These are phyloP conservation scores for Gossypium australe DNA, from an alignment of 345 rosid species.

Conservation along the genomic window DNA sequence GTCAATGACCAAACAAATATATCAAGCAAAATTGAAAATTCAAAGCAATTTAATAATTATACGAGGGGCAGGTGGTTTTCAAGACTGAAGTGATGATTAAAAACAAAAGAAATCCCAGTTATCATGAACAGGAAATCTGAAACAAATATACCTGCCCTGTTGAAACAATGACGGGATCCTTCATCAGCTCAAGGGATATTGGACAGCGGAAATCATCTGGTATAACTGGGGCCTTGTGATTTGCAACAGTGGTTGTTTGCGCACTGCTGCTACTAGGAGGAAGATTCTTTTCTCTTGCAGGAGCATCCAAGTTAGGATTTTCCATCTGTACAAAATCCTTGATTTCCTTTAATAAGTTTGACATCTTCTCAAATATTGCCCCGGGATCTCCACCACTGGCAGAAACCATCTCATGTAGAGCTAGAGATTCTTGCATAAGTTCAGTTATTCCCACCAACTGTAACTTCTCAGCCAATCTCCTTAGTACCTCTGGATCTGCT, in stretches of 20 bases:
- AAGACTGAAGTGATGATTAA: background rate
- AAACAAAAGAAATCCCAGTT: background rate
- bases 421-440: slow-evolving; percentile 82
- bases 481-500: slow-evolving; percentile 44
- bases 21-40: background rate
- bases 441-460: slow-evolving; percentile 70
- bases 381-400: slow-evolving; percentile 65
- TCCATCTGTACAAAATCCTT: slow-evolving; percentile 85
- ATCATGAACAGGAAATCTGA: slow-evolving; percentile 11
- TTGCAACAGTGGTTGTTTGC: slow-evolving; percentile 49
- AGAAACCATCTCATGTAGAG: slow-evolving; percentile 80
- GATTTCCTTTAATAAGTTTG: slow-evolving; percentile 67
- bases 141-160: slow-evolving; percentile 74
- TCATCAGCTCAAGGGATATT: slow-evolving; percentile 89
- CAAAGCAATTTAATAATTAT: background rate
- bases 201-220: slow-evolving; percentile 99
- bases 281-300: slow-evolving; percentile 33
- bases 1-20: background rate
- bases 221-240: slow-evolving; percentile 62
- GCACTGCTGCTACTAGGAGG: slow-evolving; percentile 45
- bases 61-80: background rate
- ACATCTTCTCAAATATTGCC: slow-evolving; percentile 80
- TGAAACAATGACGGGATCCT: slow-evolving; percentile 95
- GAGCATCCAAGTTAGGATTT: slow-evolving; percentile 46
- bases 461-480: slow-evolving; percentile 61